These are phyloP conservation scores for Penicillium sp. DNA, from an alignment of 2,329 filamentous ascomycete species.

Conservation along the genomic window DNA sequence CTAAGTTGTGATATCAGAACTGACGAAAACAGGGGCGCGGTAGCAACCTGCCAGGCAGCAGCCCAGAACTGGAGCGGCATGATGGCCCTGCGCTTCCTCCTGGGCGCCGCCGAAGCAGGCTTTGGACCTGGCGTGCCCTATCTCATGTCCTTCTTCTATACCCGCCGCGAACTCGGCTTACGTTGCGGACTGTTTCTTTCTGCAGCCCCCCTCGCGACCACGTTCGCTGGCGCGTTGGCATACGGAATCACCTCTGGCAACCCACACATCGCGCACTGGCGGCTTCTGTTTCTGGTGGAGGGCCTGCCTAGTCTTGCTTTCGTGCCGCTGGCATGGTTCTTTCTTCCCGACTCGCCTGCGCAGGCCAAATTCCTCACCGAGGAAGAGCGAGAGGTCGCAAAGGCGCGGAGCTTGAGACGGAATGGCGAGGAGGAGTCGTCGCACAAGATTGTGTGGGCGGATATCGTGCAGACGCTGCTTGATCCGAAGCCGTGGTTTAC, in stretches of 20 bases:
- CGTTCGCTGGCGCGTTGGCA: constrained; percentile 67
- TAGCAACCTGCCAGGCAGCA: constrained; percentile 46
- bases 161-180: constrained; percentile 54
- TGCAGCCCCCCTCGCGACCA: constrained; percentile 67
- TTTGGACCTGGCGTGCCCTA: constrained; percentile 48
- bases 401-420: constrained; percentile 51
- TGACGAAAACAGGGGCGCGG: constrained; percentile 39
- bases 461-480: constrained; percentile 43
- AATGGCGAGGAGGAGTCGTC: constrained; percentile 45
- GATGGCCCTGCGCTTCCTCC: constrained; percentile 49
- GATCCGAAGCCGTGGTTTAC: constrained; percentile 49
- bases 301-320: constrained; percentile 58
- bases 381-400: constrained; percentile 57
- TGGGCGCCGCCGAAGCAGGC: constrained; percentile 45
- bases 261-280: constrained; percentile 58
- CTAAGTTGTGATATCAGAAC: constrained; percentile 2
- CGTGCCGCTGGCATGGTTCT: constrained; percentile 53
- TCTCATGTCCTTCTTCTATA: constrained; percentile 57
- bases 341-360: constrained; percentile 51
- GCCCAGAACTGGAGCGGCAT: constrained; percentile 43
- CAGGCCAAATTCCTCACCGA: constrained; percentile 53
- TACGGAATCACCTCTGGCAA: constrained; percentile 62
- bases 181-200: constrained; percentile 54
- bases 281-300: constrained; percentile 62
- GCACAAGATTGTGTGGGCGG: constrained; percentile 43